Evolutionary conservation across 2,329 filamentous ascomycete genomes (phyloP), one percentile per base, ranked within the genome.

Genomic region (Ophiostoma novo-ulmi): DNA sequence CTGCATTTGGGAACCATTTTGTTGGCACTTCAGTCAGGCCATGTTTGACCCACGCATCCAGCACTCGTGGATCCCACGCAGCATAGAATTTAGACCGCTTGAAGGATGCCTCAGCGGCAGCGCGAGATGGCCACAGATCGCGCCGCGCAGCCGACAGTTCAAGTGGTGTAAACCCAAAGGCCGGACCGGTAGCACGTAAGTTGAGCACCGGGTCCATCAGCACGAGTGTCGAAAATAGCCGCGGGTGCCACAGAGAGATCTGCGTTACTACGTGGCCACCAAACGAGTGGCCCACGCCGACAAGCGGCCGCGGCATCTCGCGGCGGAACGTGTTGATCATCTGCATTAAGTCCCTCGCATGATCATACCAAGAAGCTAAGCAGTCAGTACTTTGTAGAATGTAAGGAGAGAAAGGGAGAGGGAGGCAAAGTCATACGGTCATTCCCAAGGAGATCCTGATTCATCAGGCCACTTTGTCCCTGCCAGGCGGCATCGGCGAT

Each of bases 201-300:
- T 97, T 89, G 74, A 97, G 89, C 73, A 95, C 91, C 0, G 94
- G 93, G 77, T 97, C 94, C n/a, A 97, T 81, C 41, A 97, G 85
- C 64, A 97, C 82, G 7, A 97, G 80, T 8, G 87, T 86, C 73
- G 88, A 86, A 74, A 97, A 84, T 26, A 97, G 87, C 8, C 93
- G 90, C 1, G 94, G 93, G 79, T 97, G 91, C 74, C 93, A 85
- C 13, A 94, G 82, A 5, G 91, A 83, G 20, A 94, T 83, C 75
- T 92, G 88, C 70, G 86, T 84, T 70, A 97, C 84, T 71, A 91
- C 87, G 77, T 87, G 87, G 74, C 86, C 93, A 75, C 94, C 94
- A 83, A 97, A 94, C 75, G 92, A 97, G 80, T 98, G 94, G 20
- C 93, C 94, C 38, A 98, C 80, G 71, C 92, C 94, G 73, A 97